Conservation (phyloP, 441 rosid species). For the Eutrema salsugineum region DNA sequence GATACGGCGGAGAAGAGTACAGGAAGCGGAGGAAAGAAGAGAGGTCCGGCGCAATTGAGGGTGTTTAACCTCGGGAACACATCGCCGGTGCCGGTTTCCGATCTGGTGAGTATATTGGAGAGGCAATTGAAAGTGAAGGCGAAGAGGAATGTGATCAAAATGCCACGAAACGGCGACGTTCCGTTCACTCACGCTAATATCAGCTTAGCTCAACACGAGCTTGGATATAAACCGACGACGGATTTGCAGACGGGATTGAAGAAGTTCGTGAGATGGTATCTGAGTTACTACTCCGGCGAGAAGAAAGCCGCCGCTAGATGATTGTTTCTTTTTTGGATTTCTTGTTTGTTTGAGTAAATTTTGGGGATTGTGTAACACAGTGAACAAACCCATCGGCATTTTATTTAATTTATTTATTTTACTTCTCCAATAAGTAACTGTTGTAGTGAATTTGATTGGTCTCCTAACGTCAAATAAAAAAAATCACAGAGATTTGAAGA, state of each 20-base stretch:
- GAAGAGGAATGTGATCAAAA: conserved; percentile 68
- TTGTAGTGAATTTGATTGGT: conserved; percentile 1
- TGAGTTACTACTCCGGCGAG: conserved; percentile 67
- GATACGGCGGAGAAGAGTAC: conserved; percentile 97
- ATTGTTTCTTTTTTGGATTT: conserved; percentile 38
- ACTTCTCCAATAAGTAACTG: background rate
- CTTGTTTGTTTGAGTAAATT: conserved; percentile 46
- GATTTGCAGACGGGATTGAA: conserved; percentile 91
- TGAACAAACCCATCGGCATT: conserved; percentile 2
- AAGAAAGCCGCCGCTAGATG: conserved; percentile 61
- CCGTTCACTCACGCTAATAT: conserved; percentile 94
- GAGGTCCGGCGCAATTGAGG: conserved; percentile 83
- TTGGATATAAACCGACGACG: conserved; percentile 86
- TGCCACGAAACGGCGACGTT: conserved; percentile 96
- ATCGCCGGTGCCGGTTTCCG: conserved; percentile 86
- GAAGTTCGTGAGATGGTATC: conserved; percentile 92
- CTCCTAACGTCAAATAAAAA: background rate
- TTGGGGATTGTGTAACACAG: conserved; percentile 45
- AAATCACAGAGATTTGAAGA: background rate
- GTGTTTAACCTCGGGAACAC: conserved; percentile 95
- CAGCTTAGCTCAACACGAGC: conserved; percentile 76
- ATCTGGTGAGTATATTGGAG: conserved; percentile 84
- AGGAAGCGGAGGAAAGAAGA: conserved; percentile 94
- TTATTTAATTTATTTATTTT: conserved; percentile 13
- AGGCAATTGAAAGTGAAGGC: conserved; percentile 82